phyloP scores from a whole-genome alignment of 106 monocot genomes.

The Dendrobium officinale region DNA sequence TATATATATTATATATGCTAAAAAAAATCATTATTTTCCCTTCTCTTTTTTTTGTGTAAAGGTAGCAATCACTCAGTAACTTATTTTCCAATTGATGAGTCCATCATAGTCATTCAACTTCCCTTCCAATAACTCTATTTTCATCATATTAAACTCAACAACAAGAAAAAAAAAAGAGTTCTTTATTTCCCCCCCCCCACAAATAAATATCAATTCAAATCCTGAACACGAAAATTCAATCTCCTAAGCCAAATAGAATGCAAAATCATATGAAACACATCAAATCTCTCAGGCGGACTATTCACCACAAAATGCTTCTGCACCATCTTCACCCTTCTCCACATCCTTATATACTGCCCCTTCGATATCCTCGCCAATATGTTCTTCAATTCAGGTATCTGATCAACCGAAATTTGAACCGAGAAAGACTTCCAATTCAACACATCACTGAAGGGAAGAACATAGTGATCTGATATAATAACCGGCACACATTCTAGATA shows the following conservation, averaged over 20 bases:
- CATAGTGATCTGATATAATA: constrained; percentile 53
- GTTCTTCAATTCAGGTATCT: constrained; percentile 67
- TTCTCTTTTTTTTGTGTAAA: too few relatives aligned
- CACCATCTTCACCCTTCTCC: constrained; percentile 54
- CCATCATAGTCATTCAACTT: too few relatives aligned
- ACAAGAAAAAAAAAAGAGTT: too few relatives aligned
- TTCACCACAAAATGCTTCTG: constrained; percentile 66
- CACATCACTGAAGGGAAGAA: constrained; percentile 74
- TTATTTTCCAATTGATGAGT: too few relatives aligned
- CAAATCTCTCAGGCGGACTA: constrained; percentile 52
- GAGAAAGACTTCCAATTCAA: constrained; percentile 85
- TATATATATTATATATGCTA: too few relatives aligned
- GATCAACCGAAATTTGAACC: constrained; percentile 42
- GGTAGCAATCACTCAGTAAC: too few relatives aligned
- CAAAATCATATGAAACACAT: constrained; percentile 80
- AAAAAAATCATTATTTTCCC: too few relatives aligned
- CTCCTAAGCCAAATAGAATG: constrained; percentile 87
- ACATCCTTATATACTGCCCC: constrained; percentile 71
- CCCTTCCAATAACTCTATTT: too few relatives aligned
- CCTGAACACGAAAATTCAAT: constrained; percentile 46
- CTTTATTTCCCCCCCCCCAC: too few relatives aligned
- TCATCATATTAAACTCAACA: too few relatives aligned
- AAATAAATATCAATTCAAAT: background rate
- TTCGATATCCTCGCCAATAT: constrained; percentile 54
- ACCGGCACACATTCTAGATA: constrained; percentile 85